These are phyloP conservation scores for Coniochaeta pulveracea DNA, from an alignment of 2,329 filamentous ascomycete genomes.

Conservation along the genomic window DNA sequence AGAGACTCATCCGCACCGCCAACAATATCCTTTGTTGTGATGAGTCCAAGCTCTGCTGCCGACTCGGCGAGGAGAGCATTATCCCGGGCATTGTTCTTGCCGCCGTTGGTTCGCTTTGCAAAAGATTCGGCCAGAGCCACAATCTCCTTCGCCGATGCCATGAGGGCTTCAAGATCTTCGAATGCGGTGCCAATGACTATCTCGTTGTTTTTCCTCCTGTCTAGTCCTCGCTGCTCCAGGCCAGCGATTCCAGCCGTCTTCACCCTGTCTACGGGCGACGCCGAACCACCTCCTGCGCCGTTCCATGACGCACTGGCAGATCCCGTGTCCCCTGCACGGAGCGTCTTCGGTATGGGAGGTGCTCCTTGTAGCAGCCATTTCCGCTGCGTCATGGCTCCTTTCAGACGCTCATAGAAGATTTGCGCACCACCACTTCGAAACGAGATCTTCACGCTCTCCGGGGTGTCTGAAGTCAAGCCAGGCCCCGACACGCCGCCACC, in stretches of 20 bases:
- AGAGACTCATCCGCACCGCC: constrained; percentile 68
- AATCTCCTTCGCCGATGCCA: constrained; percentile 95
- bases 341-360: constrained; percentile 67
- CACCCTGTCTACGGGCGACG: constrained; percentile 18
- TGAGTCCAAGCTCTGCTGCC: constrained; percentile 69
- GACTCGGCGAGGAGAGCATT: constrained; percentile 70
- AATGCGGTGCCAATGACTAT: constrained; percentile 87
- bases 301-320: constrained; percentile 15
- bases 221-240: constrained; percentile 73
- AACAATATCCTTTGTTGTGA: constrained; percentile 94
- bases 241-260: constrained; percentile 84
- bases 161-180: constrained; percentile 89
- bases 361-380: constrained; percentile 93
- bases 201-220: constrained; percentile 86
- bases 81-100: constrained; percentile 47
- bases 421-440: constrained; percentile 85
- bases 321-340: constrained; percentile 24
- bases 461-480: constrained; percentile 37
- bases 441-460: constrained; percentile 78
- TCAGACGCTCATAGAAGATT: constrained; percentile 81
- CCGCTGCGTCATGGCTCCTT: constrained; percentile 76
- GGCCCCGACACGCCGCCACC: constrained; percentile 18
- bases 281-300: constrained; percentile 6
- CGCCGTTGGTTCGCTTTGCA: constrained; percentile 51
- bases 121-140: constrained; percentile 87